phyloP scores from a whole-genome alignment of 495 filamentous ascomycete genomes.

The Aspergillus avenaceus region DNA sequence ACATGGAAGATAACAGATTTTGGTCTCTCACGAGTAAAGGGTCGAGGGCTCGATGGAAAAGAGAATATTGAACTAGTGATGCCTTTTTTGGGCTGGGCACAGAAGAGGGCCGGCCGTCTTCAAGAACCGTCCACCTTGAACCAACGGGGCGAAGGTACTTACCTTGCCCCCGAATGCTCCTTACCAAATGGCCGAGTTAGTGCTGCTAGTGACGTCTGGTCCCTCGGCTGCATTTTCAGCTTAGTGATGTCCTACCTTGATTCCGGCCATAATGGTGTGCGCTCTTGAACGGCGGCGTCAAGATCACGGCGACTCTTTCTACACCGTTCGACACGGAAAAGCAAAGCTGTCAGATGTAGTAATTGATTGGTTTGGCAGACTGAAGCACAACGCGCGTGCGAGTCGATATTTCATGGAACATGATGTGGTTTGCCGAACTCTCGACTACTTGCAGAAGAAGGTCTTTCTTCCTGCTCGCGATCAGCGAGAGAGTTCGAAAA shows the following conservation, averaged over 20 bases:
- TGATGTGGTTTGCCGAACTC: conserved; percentile 3
- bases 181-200: conserved; percentile 4
- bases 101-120: background rate
- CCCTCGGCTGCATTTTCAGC: conserved; percentile 21
- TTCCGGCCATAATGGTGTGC: conserved; percentile 4
- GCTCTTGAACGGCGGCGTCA: conserved; percentile 7
- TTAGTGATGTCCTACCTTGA: conserved; percentile 15
- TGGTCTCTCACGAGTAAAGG: conserved; percentile 19
- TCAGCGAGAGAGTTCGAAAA: background rate
- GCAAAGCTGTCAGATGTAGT: conserved; percentile 8
- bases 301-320: conserved; percentile 11
- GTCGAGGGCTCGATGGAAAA: background rate
- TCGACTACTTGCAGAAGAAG: conserved; percentile 11
- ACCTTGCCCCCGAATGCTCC: conserved; percentile 20
- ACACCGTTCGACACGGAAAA: background rate
- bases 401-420: background rate
- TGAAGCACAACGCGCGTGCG: background rate
- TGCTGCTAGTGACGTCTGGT: conserved; percentile 20
- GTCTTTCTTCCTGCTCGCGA: conserved; percentile 6
- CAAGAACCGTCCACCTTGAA: conserved; percentile 2
- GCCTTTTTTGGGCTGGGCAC: background rate
- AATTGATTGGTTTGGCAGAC: conserved; percentile 9
- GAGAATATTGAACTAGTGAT: background rate
- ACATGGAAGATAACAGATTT: conserved; percentile 32
- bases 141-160: conserved; percentile 15